Percentiles rank a stretch among this genome's conserved stretches.
These are phyloP conservation scores for Bacidia rubella DNA, from an alignment of 495 filamentous ascomycete genomes.

Conservation along the genomic window DNA sequence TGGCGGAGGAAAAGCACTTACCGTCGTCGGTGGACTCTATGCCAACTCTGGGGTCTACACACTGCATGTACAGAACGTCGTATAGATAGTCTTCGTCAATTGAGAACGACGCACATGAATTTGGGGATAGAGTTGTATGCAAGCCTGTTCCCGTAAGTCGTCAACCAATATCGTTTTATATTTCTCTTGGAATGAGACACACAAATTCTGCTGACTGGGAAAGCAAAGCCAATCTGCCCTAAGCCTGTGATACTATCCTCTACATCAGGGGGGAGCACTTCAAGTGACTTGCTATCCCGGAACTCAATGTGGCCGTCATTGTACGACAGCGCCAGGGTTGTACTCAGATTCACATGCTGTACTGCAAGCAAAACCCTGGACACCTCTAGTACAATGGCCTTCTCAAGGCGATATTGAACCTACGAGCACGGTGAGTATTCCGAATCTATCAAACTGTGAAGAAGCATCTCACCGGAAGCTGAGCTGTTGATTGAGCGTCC, in stretches of 20 bases:
- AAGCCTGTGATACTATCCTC: constrained; percentile 50
- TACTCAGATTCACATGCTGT: constrained; percentile 50
- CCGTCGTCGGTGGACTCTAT: not conserved
- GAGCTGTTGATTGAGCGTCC: constrained; percentile 30
- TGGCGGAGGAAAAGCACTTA: not conserved
- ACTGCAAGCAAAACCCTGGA: constrained; percentile 58
- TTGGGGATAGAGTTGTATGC: constrained; percentile 60
- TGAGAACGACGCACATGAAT: constrained; percentile 49
- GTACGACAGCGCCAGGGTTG: constrained; percentile 51
- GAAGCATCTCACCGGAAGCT: constrained; percentile 11
- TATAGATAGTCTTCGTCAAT: constrained; percentile 52
- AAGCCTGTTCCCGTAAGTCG: constrained; percentile 35
- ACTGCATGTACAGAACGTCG: constrained; percentile 47
- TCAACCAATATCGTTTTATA: constrained; percentile 7
- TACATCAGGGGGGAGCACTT: constrained; percentile 44
- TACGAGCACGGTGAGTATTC: constrained; percentile 18
- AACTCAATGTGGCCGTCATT: constrained; percentile 70
- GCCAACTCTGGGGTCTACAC: constrained; percentile 11
- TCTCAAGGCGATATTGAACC: constrained; percentile 47
- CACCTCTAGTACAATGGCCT: constrained; percentile 48
- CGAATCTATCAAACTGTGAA: not conserved
- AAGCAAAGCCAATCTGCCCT: constrained; percentile 62
- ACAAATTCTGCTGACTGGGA: constrained; percentile 37
- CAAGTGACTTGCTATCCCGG: constrained; percentile 58
- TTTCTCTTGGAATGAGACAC: constrained; percentile 19